phyloP scores from a whole-genome alignment of 2,329 filamentous ascomycete species.

The Penicillium occitanis region DNA sequence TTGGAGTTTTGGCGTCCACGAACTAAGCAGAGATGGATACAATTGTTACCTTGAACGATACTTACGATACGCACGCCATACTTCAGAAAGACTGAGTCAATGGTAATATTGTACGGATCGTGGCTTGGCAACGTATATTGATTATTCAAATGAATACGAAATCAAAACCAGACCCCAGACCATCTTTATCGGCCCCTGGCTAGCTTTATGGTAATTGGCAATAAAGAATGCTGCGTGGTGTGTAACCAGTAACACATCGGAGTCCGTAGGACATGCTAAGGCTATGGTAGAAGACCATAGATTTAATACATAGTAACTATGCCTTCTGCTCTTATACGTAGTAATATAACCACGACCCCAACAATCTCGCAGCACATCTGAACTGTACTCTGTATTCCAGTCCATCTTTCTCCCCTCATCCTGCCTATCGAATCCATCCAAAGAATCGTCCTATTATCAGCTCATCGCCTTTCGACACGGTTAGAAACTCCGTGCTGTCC shows the following conservation, averaged over 20 bases:
- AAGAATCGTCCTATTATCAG: background rate
- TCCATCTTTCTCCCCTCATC: background rate
- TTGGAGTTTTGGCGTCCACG: background rate
- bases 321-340: background rate
- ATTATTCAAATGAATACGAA: constrained; percentile 11
- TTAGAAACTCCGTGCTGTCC: background rate
- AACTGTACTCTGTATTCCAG: background rate
- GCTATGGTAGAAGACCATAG: background rate
- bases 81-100: background rate
- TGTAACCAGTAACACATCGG: constrained; percentile 6
- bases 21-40: background rate
- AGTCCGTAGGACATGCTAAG: background rate
- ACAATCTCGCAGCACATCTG: background rate
- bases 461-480: background rate
- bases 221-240: background rate
- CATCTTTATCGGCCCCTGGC: background rate
- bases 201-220: background rate
- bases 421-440: background rate
- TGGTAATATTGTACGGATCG: background rate
- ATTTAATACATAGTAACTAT: background rate
- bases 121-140: background rate
- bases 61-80: background rate
- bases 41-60: background rate
- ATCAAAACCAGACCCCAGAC: background rate
- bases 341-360: background rate